Percentiles rank a stretch among this genome's conserved stretches.
These are phyloP conservation scores for Zelonia costaricensis DNA, from an alignment of 208 protist species.

Conservation along the genomic window DNA sequence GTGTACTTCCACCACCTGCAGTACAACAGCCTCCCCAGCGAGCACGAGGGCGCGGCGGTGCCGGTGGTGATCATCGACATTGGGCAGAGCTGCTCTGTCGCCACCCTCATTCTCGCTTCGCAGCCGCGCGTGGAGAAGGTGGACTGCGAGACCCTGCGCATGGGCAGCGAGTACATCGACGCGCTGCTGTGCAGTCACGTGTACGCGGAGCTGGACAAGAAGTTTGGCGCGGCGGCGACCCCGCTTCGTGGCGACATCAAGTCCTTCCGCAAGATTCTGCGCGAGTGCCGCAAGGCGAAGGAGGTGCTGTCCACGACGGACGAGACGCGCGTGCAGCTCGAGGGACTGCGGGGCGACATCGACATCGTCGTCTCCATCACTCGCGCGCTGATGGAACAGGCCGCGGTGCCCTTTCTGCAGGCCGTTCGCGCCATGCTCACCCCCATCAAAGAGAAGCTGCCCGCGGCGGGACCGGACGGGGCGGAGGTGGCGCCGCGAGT, in stretches of 20 bases:
- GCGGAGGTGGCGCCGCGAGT: conserved; percentile 32
- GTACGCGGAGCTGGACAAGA: conserved; percentile 48
- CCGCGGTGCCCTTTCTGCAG: conserved; percentile 28
- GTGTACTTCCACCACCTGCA: conserved; percentile 73
- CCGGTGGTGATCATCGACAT: conserved; percentile 63
- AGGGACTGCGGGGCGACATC: conserved; percentile 49
- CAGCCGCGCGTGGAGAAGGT: conserved; percentile 38
- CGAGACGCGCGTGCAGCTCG: conserved; percentile 48
- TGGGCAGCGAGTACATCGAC: conserved; percentile 65
- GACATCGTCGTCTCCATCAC: conserved; percentile 49
- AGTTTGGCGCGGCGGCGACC: conserved; percentile 14
- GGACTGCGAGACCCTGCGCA: conserved; percentile 30
- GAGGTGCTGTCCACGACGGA: conserved; percentile 72
- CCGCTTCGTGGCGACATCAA: conserved; percentile 50
- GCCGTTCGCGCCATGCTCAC: conserved; percentile 42
- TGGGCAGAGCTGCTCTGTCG: conserved; percentile 50
- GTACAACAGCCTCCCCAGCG: conserved; percentile 35
- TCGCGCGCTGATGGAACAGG: conserved; percentile 33
- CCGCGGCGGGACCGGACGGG: not conserved
- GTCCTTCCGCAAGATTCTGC: conserved; percentile 50
- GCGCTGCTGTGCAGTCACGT: conserved; percentile 47
- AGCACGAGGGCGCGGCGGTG: conserved; percentile 18
- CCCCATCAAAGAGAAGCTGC: conserved; percentile 23
- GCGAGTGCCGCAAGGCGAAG: conserved; percentile 71
- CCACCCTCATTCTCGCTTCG: conserved; percentile 33